Evolutionary conservation across 495 filamentous ascomycete genomes (phyloP).

Genomic region (Pseudoneurospora amorphoporcata): DNA sequence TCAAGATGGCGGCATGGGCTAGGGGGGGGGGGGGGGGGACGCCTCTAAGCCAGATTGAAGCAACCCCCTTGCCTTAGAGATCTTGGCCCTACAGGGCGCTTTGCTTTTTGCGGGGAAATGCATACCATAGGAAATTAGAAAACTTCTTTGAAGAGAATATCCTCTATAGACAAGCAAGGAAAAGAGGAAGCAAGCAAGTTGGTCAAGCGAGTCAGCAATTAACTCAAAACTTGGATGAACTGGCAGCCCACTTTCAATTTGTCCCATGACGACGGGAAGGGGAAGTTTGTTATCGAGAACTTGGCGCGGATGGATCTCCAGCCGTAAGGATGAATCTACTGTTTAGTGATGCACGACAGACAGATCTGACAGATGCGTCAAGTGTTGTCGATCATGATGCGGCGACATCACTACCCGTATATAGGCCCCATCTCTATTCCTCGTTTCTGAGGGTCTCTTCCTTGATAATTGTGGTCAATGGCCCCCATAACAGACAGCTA

Average conservation of each 20-base stretch:
- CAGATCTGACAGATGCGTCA: slow-evolving; percentile 26
- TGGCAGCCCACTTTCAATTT: neutral
- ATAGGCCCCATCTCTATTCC: neutral
- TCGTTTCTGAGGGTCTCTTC: neutral
- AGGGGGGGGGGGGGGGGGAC: neutral
- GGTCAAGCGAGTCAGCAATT: neutral
- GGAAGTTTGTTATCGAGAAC: neutral
- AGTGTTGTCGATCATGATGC: slow-evolving; percentile 26
- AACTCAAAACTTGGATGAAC: neutral
- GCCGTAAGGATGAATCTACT: neutral
- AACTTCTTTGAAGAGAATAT: neutral
- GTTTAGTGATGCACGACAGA: slow-evolving; percentile 15
- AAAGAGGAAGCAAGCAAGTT: neutral
- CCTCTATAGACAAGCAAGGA: neutral
- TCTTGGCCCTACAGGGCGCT: neutral
- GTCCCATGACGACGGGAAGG: neutral
- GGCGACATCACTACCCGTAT: slow-evolving; percentile 6
- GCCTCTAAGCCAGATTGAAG: neutral
- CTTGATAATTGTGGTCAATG: neutral
- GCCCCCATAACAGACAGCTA: neutral
- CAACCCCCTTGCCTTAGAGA: neutral
- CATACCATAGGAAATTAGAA: neutral
- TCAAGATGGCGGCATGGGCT: neutral
- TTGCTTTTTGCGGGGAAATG: slow-evolving; percentile 4
- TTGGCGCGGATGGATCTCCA: neutral